Evolutionary conservation across 805 yeast genomes (phyloP).

Genomic region (Barnettozyma botsteinii): DNA sequence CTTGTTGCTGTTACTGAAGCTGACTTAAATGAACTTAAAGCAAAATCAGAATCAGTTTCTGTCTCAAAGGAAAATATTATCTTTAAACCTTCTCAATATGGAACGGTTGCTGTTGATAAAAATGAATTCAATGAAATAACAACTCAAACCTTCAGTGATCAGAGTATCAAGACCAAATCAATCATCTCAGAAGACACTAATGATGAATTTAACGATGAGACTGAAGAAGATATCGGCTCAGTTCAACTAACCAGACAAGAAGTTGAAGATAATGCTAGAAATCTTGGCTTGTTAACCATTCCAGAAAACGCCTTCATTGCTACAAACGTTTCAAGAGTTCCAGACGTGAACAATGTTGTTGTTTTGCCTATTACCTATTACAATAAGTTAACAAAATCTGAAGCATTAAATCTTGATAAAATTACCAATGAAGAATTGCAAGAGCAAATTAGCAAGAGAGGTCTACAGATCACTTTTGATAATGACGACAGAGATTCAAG

Average conservation of each 20-base stretch:
- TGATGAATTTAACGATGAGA: background rate
- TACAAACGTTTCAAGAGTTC: conserved; percentile 50
- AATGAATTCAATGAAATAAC: conserved; percentile 29
- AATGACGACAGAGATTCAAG: conserved; percentile 17
- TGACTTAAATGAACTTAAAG: conserved; percentile 28
- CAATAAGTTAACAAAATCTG: conserved; percentile 46
- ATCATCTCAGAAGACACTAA: background rate
- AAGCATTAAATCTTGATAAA: conserved; percentile 38
- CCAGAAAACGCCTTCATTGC: conserved; percentile 58
- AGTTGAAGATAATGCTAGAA: conserved; percentile 37
- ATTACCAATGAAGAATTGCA: conserved; percentile 40
- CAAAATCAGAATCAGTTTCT: no score
- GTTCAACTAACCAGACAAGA: conserved; percentile 17
- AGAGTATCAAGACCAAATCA: background rate
- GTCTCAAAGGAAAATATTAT: conserved; percentile 11
- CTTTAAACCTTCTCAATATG: conserved; percentile 25
- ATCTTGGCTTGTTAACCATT: conserved; percentile 45
- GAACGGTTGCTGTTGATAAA: conserved; percentile 30
- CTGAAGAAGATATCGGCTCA: conserved; percentile 8
- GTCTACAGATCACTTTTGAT: conserved; percentile 30
- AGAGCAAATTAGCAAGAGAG: conserved; percentile 44
- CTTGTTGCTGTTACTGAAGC: conserved; percentile 31
- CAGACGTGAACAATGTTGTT: conserved; percentile 53
- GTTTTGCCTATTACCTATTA: conserved; percentile 62
- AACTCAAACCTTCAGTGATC: background rate